Conservation (phyloP, 1,284 basidiomycete genomes). For the Wallemia hederae region DNA sequence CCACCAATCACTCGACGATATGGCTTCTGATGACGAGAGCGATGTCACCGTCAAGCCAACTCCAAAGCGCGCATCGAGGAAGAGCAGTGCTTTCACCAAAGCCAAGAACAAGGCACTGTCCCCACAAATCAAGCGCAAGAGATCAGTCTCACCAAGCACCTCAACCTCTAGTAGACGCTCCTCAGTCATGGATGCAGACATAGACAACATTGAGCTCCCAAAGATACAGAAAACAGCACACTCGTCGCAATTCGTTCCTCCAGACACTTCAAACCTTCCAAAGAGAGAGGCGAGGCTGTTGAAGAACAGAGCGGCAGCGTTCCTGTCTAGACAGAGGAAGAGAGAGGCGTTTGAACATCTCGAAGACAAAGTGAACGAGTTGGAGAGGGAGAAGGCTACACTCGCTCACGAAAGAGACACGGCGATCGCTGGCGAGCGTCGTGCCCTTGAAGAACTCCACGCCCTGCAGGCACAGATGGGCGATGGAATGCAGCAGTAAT, state of each 20-base stretch:
- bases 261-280: conserved; percentile 56
- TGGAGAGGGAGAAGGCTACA: conserved; percentile 5
- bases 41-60: background rate
- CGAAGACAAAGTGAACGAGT: conserved; percentile 33
- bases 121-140: background rate
- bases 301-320: conserved; percentile 70
- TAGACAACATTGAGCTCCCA: background rate
- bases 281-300: conserved; percentile 69
- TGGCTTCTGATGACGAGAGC: background rate
- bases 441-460: background rate
- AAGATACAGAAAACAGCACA: conserved; percentile 1
- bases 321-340: conserved; percentile 63
- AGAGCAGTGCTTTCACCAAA: background rate
- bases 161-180: background rate
- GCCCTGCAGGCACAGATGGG: background rate
- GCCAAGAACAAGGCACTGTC: background rate
- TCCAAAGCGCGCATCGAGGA: background rate
- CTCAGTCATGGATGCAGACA: background rate
- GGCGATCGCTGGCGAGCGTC: conserved; percentile 1
- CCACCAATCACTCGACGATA: too few relatives aligned
- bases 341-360: conserved; percentile 70
- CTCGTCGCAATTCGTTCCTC: conserved; percentile 31
- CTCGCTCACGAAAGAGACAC: conserved; percentile 1
- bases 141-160: background rate
- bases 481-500: background rate